Evolutionary conservation across 2,329 filamentous ascomycete genomes (phyloP).

Genomic region (Phialophora expanda): DNA sequence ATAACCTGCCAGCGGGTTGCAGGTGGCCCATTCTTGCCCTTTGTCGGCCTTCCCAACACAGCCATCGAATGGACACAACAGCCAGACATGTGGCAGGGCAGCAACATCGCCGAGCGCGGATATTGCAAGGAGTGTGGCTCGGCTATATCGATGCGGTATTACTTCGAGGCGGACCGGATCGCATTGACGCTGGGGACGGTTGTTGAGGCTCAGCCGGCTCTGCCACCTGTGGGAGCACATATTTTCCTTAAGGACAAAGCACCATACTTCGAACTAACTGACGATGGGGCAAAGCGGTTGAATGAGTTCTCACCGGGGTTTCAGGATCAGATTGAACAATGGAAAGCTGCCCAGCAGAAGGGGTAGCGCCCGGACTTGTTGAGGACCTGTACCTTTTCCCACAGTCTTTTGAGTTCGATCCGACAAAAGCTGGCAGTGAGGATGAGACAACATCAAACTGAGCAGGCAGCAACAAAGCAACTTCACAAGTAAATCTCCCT

Average conservation of each 20-base stretch:
- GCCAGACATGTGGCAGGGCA: slow-evolving; percentile 43
- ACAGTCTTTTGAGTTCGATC: not conserved
- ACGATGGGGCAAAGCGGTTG: slow-evolving; percentile 45
- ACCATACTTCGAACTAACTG: slow-evolving; percentile 47
- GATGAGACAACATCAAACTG: not conserved
- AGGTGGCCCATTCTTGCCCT: slow-evolving; percentile 54
- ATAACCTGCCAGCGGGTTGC: slow-evolving; percentile 56
- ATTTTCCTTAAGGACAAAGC: slow-evolving; percentile 54
- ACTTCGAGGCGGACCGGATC: slow-evolving; percentile 43
- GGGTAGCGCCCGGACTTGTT: slow-evolving; percentile 24
- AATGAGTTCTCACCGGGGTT: slow-evolving; percentile 38
- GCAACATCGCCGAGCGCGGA: slow-evolving; percentile 50
- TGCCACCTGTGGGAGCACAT: slow-evolving; percentile 44
- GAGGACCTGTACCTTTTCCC: slow-evolving; percentile 3
- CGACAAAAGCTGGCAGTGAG: not conserved
- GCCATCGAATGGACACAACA: slow-evolving; percentile 45
- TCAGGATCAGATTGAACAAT: slow-evolving; percentile 39
- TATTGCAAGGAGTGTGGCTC: slow-evolving; percentile 56
- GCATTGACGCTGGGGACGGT: slow-evolving; percentile 51
- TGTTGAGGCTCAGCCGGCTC: slow-evolving; percentile 45
- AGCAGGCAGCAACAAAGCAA: slow-evolving; percentile 9
- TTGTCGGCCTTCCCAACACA: slow-evolving; percentile 46
- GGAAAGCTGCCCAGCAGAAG: slow-evolving; percentile 35
- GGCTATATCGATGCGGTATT: slow-evolving; percentile 53
- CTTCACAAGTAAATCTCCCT: slow-evolving; percentile 22